Conservation (phyloP, 352 stramenopile genomes). For the Phytophthora pini region DNA sequence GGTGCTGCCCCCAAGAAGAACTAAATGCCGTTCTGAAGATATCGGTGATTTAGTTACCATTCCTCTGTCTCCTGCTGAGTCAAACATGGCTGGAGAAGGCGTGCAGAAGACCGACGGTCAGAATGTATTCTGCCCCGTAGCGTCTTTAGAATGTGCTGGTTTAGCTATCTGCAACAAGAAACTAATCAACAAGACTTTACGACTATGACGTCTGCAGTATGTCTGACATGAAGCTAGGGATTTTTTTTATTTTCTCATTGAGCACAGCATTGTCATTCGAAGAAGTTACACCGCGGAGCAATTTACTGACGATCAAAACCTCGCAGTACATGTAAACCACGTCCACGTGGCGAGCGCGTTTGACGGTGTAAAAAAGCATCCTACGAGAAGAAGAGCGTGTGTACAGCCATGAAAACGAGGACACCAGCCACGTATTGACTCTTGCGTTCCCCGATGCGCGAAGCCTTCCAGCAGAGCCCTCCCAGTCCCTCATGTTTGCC, state of each 20-base stretch:
- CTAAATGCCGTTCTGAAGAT: constrained; percentile 39
- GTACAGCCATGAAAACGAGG: constrained; percentile 90
- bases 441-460: constrained; percentile 92
- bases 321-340: too few relatives aligned
- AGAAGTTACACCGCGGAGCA: too few relatives aligned
- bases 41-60: constrained; percentile 17
- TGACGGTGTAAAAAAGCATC: too few relatives aligned
- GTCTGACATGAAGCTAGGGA: too few relatives aligned
- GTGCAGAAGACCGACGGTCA: constrained; percentile 21
- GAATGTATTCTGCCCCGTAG: constrained; percentile 12
- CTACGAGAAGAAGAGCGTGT: constrained; percentile 92
- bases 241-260: too few relatives aligned
- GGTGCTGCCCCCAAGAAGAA: constrained; percentile 78
- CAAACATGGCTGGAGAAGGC: constrained; percentile 2
- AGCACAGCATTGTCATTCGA: too few relatives aligned
- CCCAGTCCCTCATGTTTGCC: constrained; percentile 88
- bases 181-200: constrained; percentile 21
- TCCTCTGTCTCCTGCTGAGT: constrained; percentile 1
- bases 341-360: too few relatives aligned
- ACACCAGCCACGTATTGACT: constrained; percentile 88
- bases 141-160: constrained; percentile 30
- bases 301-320: too few relatives aligned
- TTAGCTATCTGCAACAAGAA: constrained; percentile 31
- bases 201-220: not conserved
- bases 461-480: constrained; percentile 93